Evolutionary conservation across 805 yeast genomes (phyloP).

Genomic region (Wickerhamiella galacta): DNA sequence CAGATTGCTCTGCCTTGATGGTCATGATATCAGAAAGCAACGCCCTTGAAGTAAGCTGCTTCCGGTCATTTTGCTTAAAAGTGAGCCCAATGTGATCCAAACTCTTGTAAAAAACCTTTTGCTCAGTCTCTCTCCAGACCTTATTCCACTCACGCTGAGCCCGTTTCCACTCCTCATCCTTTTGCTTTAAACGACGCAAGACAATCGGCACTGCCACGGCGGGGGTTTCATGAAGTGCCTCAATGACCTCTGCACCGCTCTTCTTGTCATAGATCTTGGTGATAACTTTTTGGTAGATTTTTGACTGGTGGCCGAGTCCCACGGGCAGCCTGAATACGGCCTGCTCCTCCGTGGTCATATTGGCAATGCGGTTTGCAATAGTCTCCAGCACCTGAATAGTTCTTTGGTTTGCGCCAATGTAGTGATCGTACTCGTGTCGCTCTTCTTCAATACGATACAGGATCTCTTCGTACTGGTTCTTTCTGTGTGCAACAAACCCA

Average conservation of each 20-base stretch:
- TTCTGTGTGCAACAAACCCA: conserved; percentile 96
- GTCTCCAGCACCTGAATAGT: conserved; percentile 93
- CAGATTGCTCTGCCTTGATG: conserved; percentile 78
- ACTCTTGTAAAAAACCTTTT: conserved; percentile 82
- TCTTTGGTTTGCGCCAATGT: conserved; percentile 85
- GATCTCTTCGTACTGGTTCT: conserved; percentile 94
- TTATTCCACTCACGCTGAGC: conserved; percentile 98
- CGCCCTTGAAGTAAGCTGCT: conserved; percentile 75
- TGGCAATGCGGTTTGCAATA: conserved; percentile 81
- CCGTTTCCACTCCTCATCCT: conserved; percentile 97
- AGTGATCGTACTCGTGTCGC: conserved; percentile 90
- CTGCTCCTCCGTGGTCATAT: conserved; percentile 84
- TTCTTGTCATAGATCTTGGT: conserved; percentile 87
- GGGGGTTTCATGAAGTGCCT: conserved; percentile 89
- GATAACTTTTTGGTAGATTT: conserved; percentile 85
- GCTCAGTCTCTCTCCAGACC: conserved; percentile 97
- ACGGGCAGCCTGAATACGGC: conserved; percentile 73
- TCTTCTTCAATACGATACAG: conserved; percentile 92
- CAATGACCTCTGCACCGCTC: conserved; percentile 90
- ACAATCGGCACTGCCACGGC: conserved; percentile 90
- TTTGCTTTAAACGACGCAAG: conserved; percentile 80
- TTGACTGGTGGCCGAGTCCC: conserved; percentile 86
- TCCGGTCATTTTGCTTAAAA: conserved; percentile 92
- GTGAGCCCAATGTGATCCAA: conserved; percentile 91
- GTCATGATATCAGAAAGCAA: conserved; percentile 83